phyloP scores from a whole-genome alignment of 139 green algal genomes.

The Gonium pectorale region DNA sequence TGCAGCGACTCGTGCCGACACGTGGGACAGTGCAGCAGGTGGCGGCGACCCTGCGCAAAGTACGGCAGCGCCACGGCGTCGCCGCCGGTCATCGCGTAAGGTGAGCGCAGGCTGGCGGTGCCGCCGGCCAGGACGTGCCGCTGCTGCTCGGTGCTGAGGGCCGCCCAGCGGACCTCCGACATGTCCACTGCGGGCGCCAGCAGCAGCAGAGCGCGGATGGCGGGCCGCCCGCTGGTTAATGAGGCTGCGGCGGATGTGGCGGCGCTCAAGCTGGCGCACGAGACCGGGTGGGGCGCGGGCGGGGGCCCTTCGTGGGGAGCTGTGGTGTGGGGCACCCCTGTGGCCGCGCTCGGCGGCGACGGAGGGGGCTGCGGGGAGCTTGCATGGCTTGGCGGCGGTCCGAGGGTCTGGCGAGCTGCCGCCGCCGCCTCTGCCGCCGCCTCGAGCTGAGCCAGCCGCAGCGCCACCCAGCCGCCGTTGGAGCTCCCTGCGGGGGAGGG shows the following conservation, averaged over 20 bases:
- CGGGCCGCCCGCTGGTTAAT: neutral
- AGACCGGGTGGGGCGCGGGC: too few relatives aligned
- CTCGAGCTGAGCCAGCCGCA: slow-evolving; percentile 16
- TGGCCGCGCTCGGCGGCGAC: too few relatives aligned
- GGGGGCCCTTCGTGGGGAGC: too few relatives aligned
- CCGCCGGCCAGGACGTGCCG: neutral
- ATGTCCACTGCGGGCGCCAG: slow-evolving; percentile 27
- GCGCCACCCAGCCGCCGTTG: slow-evolving; percentile 24
- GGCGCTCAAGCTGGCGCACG: too few relatives aligned
- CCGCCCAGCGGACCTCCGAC: slow-evolving; percentile 23
- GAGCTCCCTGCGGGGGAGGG: slow-evolving; percentile 18
- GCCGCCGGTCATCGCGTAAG: neutral
- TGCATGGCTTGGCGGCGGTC: too few relatives aligned
- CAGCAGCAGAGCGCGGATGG: slow-evolving; percentile 22
- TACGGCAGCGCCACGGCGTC: slow-evolving; percentile 11
- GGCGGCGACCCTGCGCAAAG: slow-evolving; percentile 5
- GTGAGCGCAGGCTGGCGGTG: neutral
- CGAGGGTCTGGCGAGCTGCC: neutral
- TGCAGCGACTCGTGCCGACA: neutral
- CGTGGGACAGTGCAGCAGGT: slow-evolving; percentile 10
- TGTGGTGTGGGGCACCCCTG: too few relatives aligned
- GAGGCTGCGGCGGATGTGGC: neutral
- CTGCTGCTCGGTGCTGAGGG: neutral
- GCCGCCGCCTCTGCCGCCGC: neutral
- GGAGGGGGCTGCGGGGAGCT: too few relatives aligned